Conservation (phyloP, 2,329 filamentous ascomycete species). For the Penicillium griseofulvum region DNA sequence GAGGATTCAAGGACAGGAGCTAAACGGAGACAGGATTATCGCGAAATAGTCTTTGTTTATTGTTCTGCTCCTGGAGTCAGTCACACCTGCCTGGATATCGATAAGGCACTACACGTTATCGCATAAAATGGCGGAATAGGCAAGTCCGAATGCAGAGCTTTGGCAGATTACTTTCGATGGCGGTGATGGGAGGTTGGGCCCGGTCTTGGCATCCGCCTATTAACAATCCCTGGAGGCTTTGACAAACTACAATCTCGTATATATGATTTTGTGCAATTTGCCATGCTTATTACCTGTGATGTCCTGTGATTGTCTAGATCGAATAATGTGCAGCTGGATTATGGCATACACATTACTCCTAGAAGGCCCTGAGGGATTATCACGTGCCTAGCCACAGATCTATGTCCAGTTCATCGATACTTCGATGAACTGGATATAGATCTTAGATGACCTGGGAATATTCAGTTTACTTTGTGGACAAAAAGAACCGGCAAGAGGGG, state of each 20-base stretch:
- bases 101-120: neutral
- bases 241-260: neutral
- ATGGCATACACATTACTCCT: neutral
- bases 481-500: too few species aligned
- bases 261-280: too few species aligned
- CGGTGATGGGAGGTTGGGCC: slow-evolving; percentile 3
- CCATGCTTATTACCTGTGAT: neutral
- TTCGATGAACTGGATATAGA: too few species aligned
- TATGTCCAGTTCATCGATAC: too few species aligned
- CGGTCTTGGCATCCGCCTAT: slow-evolving; percentile 5
- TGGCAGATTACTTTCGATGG: neutral
- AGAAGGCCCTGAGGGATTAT: too few species aligned
- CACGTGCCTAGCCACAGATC: too few species aligned
- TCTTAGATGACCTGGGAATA: too few species aligned
- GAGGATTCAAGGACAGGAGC: neutral
- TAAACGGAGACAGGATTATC: neutral
- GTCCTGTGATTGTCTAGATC: too few species aligned
- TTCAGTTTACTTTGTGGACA: too few species aligned
- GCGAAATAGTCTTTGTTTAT: neutral
- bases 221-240: neutral
- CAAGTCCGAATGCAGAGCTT: neutral
- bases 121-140: neutral
- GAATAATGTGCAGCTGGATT: too few species aligned
- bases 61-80: neutral
- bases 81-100: neutral